Percentiles rank a stretch among this genome's conserved stretches.
These are phyloP conservation scores for Papiliotrema terrestris DNA, from an alignment of 1,284 basidiomycete species.

Conservation along the genomic window DNA sequence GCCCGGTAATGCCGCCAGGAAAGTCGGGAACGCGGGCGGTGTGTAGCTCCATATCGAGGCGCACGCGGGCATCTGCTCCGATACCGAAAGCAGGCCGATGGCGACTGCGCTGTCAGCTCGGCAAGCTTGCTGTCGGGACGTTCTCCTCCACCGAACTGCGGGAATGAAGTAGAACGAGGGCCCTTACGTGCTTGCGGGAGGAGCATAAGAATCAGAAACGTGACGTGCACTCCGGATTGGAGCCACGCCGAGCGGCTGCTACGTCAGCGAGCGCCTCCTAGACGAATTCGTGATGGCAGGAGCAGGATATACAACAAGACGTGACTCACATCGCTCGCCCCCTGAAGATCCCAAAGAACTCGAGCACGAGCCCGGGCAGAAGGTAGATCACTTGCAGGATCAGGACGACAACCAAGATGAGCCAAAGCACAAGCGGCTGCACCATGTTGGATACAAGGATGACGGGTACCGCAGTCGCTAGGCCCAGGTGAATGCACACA, in stretches of 20 bases:
- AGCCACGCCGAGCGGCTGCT: not conserved
- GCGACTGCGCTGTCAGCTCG: constrained; percentile 1
- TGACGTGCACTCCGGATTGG: constrained; percentile 2
- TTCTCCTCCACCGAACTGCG: too few species aligned
- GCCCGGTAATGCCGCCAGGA: not conserved
- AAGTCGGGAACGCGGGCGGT: not conserved
- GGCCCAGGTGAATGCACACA: constrained; percentile 9
- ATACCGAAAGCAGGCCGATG: not conserved
- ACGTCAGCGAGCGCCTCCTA: too few species aligned
- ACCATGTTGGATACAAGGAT: constrained; percentile 16
- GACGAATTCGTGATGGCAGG: too few species aligned
- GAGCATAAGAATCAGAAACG: not conserved
- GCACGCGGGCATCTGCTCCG: constrained; percentile 1
- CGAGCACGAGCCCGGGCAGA: constrained; percentile 13
- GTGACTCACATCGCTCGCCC: constrained; percentile 15
- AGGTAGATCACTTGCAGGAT: constrained; percentile 14
- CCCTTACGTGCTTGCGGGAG: not conserved
- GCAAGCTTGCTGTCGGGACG: too few species aligned
- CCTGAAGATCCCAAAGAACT: constrained; percentile 11
- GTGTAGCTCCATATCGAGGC: constrained; percentile 1
- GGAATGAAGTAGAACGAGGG: not conserved
- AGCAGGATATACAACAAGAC: too few species aligned
- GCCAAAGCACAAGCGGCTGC: constrained; percentile 20
- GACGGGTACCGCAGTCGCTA: constrained; percentile 9
- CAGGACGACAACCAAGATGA: constrained; percentile 8